Evolutionary conservation across 352 stramenopile species (phyloP).

Genomic region (Pythium vanterpoolii): DNA sequence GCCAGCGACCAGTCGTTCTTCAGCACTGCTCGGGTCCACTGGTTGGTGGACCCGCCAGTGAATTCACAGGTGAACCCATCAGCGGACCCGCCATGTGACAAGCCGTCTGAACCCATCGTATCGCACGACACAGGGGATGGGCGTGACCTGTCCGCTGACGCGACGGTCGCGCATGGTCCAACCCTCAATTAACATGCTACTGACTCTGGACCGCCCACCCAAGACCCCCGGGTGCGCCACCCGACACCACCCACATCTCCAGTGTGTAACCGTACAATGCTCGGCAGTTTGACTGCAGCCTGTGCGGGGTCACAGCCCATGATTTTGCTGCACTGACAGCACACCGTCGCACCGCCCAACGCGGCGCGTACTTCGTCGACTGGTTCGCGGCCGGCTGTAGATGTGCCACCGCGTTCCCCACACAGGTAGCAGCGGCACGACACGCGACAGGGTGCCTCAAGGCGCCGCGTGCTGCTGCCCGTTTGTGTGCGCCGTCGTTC

Average conservation of each 20-base stretch:
- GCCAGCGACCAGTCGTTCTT: slow-evolving; percentile 3
- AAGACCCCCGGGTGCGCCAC: no score
- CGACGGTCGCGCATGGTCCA: neutral
- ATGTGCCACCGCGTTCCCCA: slow-evolving; percentile 15
- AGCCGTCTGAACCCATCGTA: slow-evolving; percentile 2
- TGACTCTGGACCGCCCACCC: neutral
- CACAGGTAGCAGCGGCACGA: slow-evolving; percentile 13
- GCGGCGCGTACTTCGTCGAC: slow-evolving; percentile 15
- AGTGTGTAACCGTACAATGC: slow-evolving; percentile 23
- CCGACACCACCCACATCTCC: neutral
- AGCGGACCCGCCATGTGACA: neutral
- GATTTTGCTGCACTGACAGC: slow-evolving; percentile 2
- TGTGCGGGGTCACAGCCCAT: slow-evolving; percentile 17
- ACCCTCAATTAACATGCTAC: neutral
- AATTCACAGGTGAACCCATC: neutral
- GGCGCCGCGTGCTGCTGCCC: neutral
- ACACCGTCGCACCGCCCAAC: slow-evolving; percentile 11
- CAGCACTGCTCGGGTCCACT: no score
- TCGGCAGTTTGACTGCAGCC: slow-evolving; percentile 17
- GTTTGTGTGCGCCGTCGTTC: neutral
- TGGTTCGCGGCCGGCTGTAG: slow-evolving; percentile 19
- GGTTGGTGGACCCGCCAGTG: neutral
- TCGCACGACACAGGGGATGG: slow-evolving; percentile 3
- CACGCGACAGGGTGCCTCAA: slow-evolving; percentile 18
- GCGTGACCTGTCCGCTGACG: neutral